These are phyloP conservation scores for Cutaneotrichosporon dermatis DNA, from an alignment of 1,284 basidiomycete species.

Conservation along the genomic window DNA sequence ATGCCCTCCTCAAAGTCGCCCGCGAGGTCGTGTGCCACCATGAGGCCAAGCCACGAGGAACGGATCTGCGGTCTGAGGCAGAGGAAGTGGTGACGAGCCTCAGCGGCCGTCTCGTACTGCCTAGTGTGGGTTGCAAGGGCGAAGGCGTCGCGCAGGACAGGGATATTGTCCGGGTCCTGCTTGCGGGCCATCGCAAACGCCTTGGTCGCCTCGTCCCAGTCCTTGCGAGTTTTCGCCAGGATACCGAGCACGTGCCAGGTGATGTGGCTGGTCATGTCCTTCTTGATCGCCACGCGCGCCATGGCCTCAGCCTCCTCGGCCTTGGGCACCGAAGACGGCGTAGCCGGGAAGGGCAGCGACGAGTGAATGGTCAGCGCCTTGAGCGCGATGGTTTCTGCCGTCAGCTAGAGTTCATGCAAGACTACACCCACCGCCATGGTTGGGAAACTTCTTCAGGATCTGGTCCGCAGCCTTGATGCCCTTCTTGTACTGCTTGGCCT, in stretches of 20 bases:
- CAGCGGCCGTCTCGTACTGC: constrained; percentile 71
- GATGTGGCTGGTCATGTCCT: constrained; percentile 90
- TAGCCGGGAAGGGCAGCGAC: constrained; percentile 44
- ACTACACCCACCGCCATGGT: constrained; percentile 72
- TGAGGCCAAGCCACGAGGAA: constrained; percentile 84
- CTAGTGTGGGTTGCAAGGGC: constrained; percentile 88
- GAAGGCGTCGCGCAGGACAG: constrained; percentile 86
- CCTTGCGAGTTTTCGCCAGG: constrained; percentile 64
- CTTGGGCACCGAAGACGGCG: constrained; percentile 59
- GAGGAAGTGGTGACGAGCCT: constrained; percentile 77
- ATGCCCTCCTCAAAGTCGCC: constrained; percentile 69
- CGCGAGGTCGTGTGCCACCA: constrained; percentile 81
- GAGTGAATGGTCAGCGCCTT: constrained; percentile 75
- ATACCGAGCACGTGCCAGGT: constrained; percentile 98
- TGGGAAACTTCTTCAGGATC: constrained; percentile 91
- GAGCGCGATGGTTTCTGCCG: constrained; percentile 83
- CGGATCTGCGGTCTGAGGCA: constrained; percentile 76
- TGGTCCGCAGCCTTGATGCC: constrained; percentile 87
- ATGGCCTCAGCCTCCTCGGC: constrained; percentile 67
- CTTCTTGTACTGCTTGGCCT: constrained; percentile 83
- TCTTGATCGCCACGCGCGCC: constrained; percentile 80
- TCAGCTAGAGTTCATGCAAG: background rate
- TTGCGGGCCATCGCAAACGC: constrained; percentile 64
- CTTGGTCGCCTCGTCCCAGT: constrained; percentile 55
- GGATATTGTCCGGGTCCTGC: constrained; percentile 91